Conservation (phyloP, 495 filamentous ascomycete genomes). For the Penicillium chermesinum region DNA sequence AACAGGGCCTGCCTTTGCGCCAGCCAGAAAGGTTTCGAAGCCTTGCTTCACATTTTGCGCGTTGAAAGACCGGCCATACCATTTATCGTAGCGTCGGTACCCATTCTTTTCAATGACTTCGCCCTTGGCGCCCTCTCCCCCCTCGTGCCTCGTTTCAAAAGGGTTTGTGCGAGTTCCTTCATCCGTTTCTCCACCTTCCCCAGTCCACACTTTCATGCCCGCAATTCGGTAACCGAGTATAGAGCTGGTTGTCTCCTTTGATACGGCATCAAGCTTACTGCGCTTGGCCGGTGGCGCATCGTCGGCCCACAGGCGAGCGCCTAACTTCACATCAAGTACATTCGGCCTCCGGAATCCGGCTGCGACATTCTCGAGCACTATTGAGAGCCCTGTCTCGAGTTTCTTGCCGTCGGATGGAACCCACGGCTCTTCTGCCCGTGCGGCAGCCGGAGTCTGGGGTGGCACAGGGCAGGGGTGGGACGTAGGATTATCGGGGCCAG, state of each 20-base stretch:
- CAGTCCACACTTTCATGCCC: constrained; percentile 90
- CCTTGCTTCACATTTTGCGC: constrained; percentile 66
- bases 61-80: constrained; percentile 74
- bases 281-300: constrained; percentile 74
- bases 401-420: constrained; percentile 49
- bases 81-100: constrained; percentile 78
- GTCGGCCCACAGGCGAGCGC: constrained; percentile 79
- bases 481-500: background rate
- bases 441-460: background rate
- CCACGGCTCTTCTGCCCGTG: constrained; percentile 33
- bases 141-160: constrained; percentile 39
- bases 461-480: constrained; percentile 1
- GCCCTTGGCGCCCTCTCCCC: constrained; percentile 29
- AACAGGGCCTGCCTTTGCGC: constrained; percentile 49
- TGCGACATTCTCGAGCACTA: constrained; percentile 84
- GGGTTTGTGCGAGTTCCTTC: constrained; percentile 35
- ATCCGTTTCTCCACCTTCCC: constrained; percentile 44
- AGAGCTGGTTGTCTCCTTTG: constrained; percentile 71
- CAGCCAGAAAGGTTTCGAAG: constrained; percentile 70
- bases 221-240: constrained; percentile 82
- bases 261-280: constrained; percentile 71
- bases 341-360: constrained; percentile 79
- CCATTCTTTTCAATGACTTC: constrained; percentile 45
- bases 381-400: constrained; percentile 67
- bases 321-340: constrained; percentile 92